Percentiles rank a stretch among this genome's conserved stretches.
These are phyloP conservation scores for Collybia mongolica DNA, from an alignment of 768 basidiomycete species.

Conservation along the genomic window DNA sequence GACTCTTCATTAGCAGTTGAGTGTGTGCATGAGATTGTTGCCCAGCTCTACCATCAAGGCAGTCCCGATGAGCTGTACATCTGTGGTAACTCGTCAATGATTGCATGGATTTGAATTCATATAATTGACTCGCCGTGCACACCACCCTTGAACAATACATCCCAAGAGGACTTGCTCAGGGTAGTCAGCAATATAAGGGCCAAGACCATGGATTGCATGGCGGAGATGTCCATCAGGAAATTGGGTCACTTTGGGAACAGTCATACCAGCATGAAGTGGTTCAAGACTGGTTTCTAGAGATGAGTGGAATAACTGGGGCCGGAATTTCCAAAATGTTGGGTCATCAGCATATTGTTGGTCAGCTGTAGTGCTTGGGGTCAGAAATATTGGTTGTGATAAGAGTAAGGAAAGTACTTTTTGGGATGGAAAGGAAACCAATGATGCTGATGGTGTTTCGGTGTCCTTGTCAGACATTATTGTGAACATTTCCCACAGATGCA, in stretches of 20 bases:
- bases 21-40: not conserved
- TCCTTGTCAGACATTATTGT: constrained; percentile 9
- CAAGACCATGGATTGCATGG: constrained; percentile 24
- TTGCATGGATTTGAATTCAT: not conserved
- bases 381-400: not conserved
- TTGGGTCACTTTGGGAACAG: constrained; percentile 16
- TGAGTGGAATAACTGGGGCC: constrained; percentile 25
- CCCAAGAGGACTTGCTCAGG: constrained; percentile 31
- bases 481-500: constrained; percentile 11
- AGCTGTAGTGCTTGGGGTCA: constrained; percentile 9
- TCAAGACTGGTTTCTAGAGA: constrained; percentile 22
- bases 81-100: not conserved
- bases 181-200: constrained; percentile 36
- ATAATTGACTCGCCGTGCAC: constrained; percentile 4
- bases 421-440: constrained; percentile 9
- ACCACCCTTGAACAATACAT: constrained; percentile 33
- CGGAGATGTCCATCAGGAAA: constrained; percentile 29
- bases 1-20: not conserved
- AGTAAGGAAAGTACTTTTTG: constrained; percentile 6
- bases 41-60: constrained; percentile 3
- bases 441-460: constrained; percentile 5
- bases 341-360: constrained; percentile 10
- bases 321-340: constrained; percentile 22
- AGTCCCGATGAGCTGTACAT: constrained; percentile 2
- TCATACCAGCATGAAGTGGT: constrained; percentile 23